These are phyloP conservation scores for Monosporascus sp. DNA, from an alignment of 2,329 filamentous ascomycete species.

Conservation along the genomic window DNA sequence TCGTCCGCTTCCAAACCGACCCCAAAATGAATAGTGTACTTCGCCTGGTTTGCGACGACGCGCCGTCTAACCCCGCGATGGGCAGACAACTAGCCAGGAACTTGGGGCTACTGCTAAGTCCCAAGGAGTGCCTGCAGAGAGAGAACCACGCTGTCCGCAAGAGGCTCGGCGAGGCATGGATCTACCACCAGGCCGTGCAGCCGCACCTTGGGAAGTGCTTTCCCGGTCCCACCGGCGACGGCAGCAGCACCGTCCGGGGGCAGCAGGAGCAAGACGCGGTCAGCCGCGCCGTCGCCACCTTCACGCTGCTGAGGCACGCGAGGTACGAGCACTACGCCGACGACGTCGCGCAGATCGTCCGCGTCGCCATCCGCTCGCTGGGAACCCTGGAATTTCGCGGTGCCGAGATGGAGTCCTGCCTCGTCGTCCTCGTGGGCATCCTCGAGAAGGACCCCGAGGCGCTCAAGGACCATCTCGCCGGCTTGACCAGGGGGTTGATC, in stretches of 20 bases:
- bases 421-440: constrained; percentile 45
- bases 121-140: constrained; percentile 21
- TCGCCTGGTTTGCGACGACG: constrained; percentile 9
- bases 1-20: constrained; percentile 18
- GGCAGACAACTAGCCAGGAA: constrained; percentile 21
- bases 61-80: constrained; percentile 8
- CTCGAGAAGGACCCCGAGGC: constrained; percentile 40
- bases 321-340: constrained; percentile 47
- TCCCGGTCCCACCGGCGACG: constrained; percentile 20
- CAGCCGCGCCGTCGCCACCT: constrained; percentile 42
- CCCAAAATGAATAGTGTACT: constrained; percentile 17
- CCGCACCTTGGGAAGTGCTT: constrained; percentile 36
- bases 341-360: constrained; percentile 42
- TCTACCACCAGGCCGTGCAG: constrained; percentile 26
- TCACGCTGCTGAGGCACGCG: constrained; percentile 47
- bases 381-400: constrained; percentile 33
- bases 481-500: constrained; percentile 42
- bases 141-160: constrained; percentile 22
- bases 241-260: constrained; percentile 10
- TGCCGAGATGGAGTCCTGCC: constrained; percentile 42
- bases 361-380: constrained; percentile 44
- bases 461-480: constrained; percentile 43
- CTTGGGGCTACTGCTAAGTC: constrained; percentile 22
- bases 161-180: constrained; percentile 20
- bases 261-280: constrained; percentile 9